phyloP scores from a whole-genome alignment of 73 alveolate species.

The Paraurostyla sp. region DNA sequence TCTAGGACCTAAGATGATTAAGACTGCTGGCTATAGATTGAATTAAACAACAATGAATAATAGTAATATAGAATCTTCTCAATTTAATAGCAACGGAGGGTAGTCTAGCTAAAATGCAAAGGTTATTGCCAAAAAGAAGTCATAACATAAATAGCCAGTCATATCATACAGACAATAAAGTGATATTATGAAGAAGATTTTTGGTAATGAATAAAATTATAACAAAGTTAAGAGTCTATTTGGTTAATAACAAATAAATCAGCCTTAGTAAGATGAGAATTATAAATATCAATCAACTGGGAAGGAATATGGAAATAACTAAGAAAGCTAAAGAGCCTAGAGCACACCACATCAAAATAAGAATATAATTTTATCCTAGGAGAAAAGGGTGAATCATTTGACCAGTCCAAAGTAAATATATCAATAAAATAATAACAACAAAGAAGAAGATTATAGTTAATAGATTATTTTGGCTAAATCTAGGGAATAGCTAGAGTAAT shows the following conservation, averaged over 20 bases:
- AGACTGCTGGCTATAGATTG: background rate
- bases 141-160: background rate
- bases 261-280: background rate
- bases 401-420: background rate
- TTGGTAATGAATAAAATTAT: conserved; percentile 54
- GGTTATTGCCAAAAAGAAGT: background rate
- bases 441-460: background rate
- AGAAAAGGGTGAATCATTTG: background rate
- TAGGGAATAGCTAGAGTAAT: conserved; percentile 11
- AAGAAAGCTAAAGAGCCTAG: conserved; percentile 3
- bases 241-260: no score
- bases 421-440: background rate
- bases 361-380: background rate
- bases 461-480: conserved; percentile 20
- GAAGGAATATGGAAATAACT: background rate
- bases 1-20: background rate
- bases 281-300: background rate
- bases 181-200: conserved; percentile 57
- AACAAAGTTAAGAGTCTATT: conserved; percentile 38
- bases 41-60: background rate
- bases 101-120: background rate
- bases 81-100: background rate
- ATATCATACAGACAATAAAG: conserved; percentile 40
- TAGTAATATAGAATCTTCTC: no score
- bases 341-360: conserved; percentile 30